Conservation (phyloP, 345 rosid genomes). For the Aquilaria sinensis region DNA sequence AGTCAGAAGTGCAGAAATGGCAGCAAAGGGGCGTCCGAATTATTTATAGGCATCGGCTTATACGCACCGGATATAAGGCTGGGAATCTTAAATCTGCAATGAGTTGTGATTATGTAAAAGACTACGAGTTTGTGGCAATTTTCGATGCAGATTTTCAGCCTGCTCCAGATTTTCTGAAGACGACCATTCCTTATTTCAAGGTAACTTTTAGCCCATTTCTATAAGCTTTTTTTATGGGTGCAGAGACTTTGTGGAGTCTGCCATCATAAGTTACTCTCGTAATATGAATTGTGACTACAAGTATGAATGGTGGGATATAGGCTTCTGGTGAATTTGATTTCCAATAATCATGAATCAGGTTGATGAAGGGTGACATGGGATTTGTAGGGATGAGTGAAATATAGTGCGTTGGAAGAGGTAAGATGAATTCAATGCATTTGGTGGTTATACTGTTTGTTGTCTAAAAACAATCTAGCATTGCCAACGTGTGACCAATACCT, state of each 20-base stretch:
- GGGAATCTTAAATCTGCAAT: conserved; percentile 95
- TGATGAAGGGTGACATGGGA: too few relatives aligned
- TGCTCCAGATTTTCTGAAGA: conserved; percentile 77
- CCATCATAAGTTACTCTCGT: too few relatives aligned
- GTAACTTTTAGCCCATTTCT: conserved; percentile 23
- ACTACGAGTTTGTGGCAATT: conserved; percentile 79
- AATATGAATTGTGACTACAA: not conserved
- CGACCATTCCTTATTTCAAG: conserved; percentile 75
- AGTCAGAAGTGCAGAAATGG: conserved; percentile 90
- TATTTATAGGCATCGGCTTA: conserved; percentile 77
- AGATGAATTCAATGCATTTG: too few relatives aligned
- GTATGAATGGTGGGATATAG: too few relatives aligned
- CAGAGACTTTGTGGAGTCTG: too few relatives aligned
- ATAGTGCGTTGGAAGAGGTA: too few relatives aligned
- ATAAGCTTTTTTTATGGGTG: not conserved
- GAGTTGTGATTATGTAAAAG: conserved; percentile 78
- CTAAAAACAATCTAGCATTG: too few relatives aligned
- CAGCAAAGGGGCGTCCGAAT: conserved; percentile 78
- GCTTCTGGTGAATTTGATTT: too few relatives aligned
- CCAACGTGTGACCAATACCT: too few relatives aligned
- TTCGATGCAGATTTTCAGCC: conserved; percentile 97
- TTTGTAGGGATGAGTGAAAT: too few relatives aligned
- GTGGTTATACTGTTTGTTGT: too few relatives aligned
- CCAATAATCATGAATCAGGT: too few relatives aligned
- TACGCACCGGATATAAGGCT: conserved; percentile 86